Base-by-base conservation (phyloP, 768 basidiomycete genomes). In the Tricholoma flavovirens region DNA sequence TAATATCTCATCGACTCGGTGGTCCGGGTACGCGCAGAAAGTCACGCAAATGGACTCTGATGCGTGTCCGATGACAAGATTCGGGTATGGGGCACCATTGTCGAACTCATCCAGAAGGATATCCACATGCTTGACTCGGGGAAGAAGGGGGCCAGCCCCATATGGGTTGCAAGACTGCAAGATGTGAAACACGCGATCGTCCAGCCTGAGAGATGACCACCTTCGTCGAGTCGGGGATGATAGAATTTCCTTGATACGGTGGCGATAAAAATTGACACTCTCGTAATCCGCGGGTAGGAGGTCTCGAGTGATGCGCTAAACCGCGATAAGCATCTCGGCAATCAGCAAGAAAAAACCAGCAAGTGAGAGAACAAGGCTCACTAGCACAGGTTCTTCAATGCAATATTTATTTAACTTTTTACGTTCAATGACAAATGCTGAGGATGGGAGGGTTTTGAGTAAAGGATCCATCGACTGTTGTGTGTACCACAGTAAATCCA, bases 401-500 rank as follows among this genome's bases (percentile, higher is more conserved):
- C 8, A 4, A 29, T 29, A 29, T 29, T 29, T 29, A 29, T 29
- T 4, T 4, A 29, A 4, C 33, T 11, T 35, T 35, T 35, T 11
- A 14, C 6, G 33, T 35, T 35, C 11, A 26, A 29, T 49, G 30
- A 12, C 49, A 49, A 35, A 15, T 35, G 33, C 33, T 14, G 33
- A n/a, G 6, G 11, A 26, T 12, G 54, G 54, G 21, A 57, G 33
- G 30, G 49, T 51, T 14, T 5, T 14, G 29, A 56, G 14, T 22
- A 51, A 51, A 32, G 49, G 24, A 10, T 8, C 7, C 24, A 56
- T 36, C 17, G 49, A 49, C 14, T 22, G 38, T 42, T 56, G 51
- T 26, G 24, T 19, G 19, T n/a, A 40, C 61, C 59, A 59, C 9
- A 62, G 30, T 1, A 54, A 10, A 45, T 62, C 59, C 5, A 62